Conservation (phyloP, 148 eudicot genomes). For the Amaranthus palmeri region DNA sequence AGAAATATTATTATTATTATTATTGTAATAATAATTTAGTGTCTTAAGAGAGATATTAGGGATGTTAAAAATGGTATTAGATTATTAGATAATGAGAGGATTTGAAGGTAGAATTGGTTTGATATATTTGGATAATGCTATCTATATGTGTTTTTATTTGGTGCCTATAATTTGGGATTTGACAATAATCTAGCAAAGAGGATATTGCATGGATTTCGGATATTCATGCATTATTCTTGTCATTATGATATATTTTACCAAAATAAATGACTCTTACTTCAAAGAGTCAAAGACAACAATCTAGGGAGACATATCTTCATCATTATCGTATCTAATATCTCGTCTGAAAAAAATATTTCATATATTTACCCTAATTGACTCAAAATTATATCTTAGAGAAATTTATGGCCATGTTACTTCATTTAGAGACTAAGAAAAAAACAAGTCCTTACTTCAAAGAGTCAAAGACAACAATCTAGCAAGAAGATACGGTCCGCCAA, state of each 20-base stretch:
- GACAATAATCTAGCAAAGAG: background rate
- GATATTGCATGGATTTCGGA: constrained; percentile 1
- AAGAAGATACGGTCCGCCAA: too few species aligned
- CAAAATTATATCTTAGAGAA: too few species aligned
- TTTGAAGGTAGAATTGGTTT: constrained; percentile 19
- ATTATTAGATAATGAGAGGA: constrained; percentile 9
- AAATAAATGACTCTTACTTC: too few species aligned
- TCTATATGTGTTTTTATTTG: constrained; percentile 9
- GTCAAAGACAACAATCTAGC: too few species aligned
- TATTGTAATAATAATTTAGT: constrained; percentile 4
- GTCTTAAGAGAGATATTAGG: constrained; percentile 11
- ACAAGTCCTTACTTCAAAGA: too few species aligned
- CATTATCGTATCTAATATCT: too few species aligned
- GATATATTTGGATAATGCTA: background rate
- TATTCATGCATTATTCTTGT: background rate
- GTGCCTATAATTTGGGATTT: constrained; percentile 9
- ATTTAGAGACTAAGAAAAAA: too few species aligned
- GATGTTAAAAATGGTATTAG: constrained; percentile 6
- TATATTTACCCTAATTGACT: too few species aligned
- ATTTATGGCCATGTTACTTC: too few species aligned
- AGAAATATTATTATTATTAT: background rate
- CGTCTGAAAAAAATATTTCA: too few species aligned
- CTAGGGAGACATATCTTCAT: too few species aligned
- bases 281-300: too few species aligned
- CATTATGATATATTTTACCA: background rate